A percentile compares a stretch with the other conserved stretches of the same genome.
phyloP scores from a whole-genome alignment of 345 rosid species.

The Brassica napus region DNA sequence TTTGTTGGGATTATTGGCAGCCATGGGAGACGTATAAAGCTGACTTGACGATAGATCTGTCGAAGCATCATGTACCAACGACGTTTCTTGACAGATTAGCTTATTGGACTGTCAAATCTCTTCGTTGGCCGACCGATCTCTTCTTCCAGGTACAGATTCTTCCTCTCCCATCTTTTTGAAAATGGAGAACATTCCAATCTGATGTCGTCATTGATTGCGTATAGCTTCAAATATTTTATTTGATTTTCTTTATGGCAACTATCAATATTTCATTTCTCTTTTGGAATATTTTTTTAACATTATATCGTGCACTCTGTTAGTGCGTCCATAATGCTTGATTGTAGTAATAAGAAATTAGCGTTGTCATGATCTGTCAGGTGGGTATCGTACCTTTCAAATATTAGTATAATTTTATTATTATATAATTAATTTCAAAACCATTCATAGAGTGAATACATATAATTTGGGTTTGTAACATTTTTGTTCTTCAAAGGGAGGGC shows the following conservation, averaged over 20 bases:
- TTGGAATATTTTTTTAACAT: background rate
- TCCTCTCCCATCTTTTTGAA: background rate
- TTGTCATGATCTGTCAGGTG: background rate
- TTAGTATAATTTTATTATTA: too few relatives aligned
- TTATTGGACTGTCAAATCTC: conserved; percentile 27
- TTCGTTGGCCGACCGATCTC: conserved; percentile 67
- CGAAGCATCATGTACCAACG: background rate
- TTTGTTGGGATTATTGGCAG: conserved; percentile 40
- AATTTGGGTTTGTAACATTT: background rate
- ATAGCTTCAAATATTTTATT: background rate
- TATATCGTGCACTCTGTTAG: background rate
- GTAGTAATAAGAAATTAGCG: background rate
- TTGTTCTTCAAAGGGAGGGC: background rate
- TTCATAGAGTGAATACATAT: background rate
- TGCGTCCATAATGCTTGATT: background rate
- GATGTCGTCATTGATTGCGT: conserved; percentile 18
- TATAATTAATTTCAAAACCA: too few relatives aligned
- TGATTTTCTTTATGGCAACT: background rate
- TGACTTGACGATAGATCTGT: background rate
- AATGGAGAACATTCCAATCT: background rate
- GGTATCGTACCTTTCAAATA: background rate
- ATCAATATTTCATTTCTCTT: conserved; percentile 9
- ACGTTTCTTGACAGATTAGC: background rate
- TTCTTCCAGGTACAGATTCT: conserved; percentile 56
- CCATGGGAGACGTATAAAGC: background rate